Evolutionary conservation across 1,139 yeast species (phyloP), one percentile per base, ranked within the genome.

Genomic region (Diutina sp.): DNA sequence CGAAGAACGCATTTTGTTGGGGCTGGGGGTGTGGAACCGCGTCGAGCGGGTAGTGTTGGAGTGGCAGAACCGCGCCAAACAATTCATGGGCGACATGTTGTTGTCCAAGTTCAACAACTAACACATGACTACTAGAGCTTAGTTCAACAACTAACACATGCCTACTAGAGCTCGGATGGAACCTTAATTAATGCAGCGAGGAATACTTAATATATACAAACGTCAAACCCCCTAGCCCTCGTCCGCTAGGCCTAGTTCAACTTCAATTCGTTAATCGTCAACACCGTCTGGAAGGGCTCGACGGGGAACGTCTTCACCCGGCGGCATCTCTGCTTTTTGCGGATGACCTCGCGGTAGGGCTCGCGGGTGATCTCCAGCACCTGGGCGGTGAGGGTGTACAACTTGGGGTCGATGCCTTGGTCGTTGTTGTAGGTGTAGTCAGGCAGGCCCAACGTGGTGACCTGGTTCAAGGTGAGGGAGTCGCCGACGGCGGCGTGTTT

Each of bases 291-390:
- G 64, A 80, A 83, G 59, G 88, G 91, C 72, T 91, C 90, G 56
- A 85, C 86, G 21, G 81, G 80, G 48, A 85, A 82, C 60, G 90
- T 93, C 67, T 90, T 85, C 55, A 82, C 82, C 66, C 90, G 88
- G 72, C 99, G 82, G 64, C 90, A 81, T 72, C 98, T 84, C 68
- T 86, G 85, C 69, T 87, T 88, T 67, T 82, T 84, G 54, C 85
- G 78, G 61, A 69, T 66, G 14, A 74, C 78, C 60, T 74, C 76
- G 58, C 83, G 78, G 71, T 87, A 80, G 60, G 95, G 95, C 61
- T 87, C 87, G 64, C 88, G 82, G 1, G 97, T 88, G 72, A 90
- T 87, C 66, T 91, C 99, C 41, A 89, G 72, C 54, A 93, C 91
- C 35, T 82, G 81, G 18, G 95, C 99, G 60, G 78, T 83, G 63